These are phyloP conservation scores for Ganoderma lingzhi DNA, from an alignment of 1,284 basidiomycete species.

Conservation along the genomic window DNA sequence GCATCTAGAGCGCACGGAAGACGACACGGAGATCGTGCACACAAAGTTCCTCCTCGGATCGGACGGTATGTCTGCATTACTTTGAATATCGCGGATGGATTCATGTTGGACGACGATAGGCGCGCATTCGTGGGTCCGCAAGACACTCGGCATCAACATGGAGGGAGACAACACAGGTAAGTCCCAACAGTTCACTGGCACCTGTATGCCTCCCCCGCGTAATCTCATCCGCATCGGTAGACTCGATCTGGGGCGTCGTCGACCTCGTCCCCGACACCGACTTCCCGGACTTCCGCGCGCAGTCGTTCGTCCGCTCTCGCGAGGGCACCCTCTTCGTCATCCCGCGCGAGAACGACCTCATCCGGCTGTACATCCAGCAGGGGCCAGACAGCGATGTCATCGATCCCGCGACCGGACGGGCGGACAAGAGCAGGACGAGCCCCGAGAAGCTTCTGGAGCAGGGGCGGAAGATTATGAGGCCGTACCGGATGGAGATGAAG, in stretches of 20 bases:
- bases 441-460: constrained; percentile 71
- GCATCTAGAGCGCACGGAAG: constrained; percentile 39
- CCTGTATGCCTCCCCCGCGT: too few species aligned
- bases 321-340: constrained; percentile 74
- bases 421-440: constrained; percentile 68
- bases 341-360: constrained; percentile 75
- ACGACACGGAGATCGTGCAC: constrained; percentile 52
- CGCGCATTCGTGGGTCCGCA: constrained; percentile 86
- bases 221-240: too few species aligned
- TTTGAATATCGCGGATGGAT: too few species aligned
- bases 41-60: constrained; percentile 65
- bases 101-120: too few species aligned
- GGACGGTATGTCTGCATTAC: constrained; percentile 49
- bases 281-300: constrained; percentile 85
- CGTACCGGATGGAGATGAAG: constrained; percentile 69
- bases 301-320: constrained; percentile 65
- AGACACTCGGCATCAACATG: constrained; percentile 72
- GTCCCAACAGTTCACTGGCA: too few species aligned
- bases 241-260: constrained; percentile 84
- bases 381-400: constrained; percentile 60
- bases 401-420: constrained; percentile 58
- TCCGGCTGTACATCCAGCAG: constrained; percentile 85
- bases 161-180: constrained; percentile 87
- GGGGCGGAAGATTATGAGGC: constrained; percentile 71
- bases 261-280: constrained; percentile 76